Evolutionary conservation across 2,329 filamentous ascomycete genomes (phyloP).

Genomic region (Colletotrichum melonis): DNA sequence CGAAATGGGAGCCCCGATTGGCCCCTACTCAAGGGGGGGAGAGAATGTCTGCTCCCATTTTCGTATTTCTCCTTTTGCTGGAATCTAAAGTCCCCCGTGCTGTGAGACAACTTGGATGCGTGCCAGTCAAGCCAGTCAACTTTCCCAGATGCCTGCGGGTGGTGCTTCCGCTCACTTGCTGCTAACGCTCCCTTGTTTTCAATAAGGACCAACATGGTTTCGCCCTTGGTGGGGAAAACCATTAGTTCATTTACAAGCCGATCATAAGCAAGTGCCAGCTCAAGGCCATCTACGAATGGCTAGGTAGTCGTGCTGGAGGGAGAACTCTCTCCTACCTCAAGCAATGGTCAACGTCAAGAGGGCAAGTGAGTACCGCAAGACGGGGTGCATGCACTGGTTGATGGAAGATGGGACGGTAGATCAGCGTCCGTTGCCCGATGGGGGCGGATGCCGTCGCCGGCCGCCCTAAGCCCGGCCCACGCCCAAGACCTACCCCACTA

Average conservation of each 20-base stretch:
- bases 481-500: slow-evolving; percentile 1
- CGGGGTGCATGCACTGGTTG: not conserved
- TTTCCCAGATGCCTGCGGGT: not conserved
- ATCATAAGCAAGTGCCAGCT: not conserved
- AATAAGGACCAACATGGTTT: not conserved
- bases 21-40: slow-evolving; percentile 11
- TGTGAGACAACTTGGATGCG: not conserved
- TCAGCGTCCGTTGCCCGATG: not conserved
- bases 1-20: slow-evolving; percentile 6
- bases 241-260: not conserved
- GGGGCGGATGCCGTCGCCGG: not conserved
- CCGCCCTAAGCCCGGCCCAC: not conserved
- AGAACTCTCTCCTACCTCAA: not conserved
- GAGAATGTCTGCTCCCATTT: slow-evolving; percentile 12
- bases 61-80: not conserved
- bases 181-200: slow-evolving; percentile 2
- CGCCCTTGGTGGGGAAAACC: not conserved
- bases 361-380: not conserved
- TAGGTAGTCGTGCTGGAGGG: too few species aligned
- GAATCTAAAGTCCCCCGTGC: not conserved
- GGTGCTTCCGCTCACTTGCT: not conserved
- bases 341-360: not conserved
- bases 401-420: not conserved
- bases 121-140: not conserved
- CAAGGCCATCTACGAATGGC: not conserved